These are phyloP conservation scores for Balamuthia mandrillaris DNA, from an alignment of 208 protist genomes.

Conservation along the genomic window DNA sequence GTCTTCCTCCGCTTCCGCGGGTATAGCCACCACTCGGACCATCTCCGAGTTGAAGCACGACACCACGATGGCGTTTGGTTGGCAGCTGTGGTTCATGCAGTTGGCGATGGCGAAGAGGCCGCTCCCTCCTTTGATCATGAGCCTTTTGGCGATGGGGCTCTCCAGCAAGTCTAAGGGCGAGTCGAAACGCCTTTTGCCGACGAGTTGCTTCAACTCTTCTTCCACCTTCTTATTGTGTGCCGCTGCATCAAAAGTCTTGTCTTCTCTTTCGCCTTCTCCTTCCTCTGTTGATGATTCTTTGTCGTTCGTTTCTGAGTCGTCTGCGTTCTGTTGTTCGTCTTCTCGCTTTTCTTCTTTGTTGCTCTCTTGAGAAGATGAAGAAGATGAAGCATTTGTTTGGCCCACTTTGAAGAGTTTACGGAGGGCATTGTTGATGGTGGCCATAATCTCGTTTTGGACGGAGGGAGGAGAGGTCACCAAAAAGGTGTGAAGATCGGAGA, in stretches of 20 bases:
- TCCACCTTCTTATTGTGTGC: not conserved
- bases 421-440: too few species aligned
- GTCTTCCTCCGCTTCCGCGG: too few species aligned
- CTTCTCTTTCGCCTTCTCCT: not conserved
- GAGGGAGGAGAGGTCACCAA: too few species aligned
- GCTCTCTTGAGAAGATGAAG: too few species aligned
- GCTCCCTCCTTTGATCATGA: not conserved
- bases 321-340: not conserved
- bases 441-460: too few species aligned
- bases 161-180: not conserved
- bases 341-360: not conserved
- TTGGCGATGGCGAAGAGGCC: conserved; percentile 18
- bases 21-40: conserved; percentile 9
- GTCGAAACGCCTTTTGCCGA: too few species aligned
- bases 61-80: conserved; percentile 16
- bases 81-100: conserved; percentile 28
- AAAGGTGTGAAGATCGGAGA: conserved; percentile 16
- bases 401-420: too few species aligned
- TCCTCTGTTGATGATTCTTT: not conserved
- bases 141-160: not conserved
- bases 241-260: too few species aligned
- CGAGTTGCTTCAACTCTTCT: conserved; percentile 2
- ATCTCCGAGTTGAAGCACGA: conserved; percentile 8
- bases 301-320: too few species aligned
- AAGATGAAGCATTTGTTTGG: too few species aligned